A percentile compares a stretch with the other conserved stretches of the same genome.
Evolutionary conservation across 352 stramenopile species (phyloP).

Genomic region (Globisporangium spiculum): DNA sequence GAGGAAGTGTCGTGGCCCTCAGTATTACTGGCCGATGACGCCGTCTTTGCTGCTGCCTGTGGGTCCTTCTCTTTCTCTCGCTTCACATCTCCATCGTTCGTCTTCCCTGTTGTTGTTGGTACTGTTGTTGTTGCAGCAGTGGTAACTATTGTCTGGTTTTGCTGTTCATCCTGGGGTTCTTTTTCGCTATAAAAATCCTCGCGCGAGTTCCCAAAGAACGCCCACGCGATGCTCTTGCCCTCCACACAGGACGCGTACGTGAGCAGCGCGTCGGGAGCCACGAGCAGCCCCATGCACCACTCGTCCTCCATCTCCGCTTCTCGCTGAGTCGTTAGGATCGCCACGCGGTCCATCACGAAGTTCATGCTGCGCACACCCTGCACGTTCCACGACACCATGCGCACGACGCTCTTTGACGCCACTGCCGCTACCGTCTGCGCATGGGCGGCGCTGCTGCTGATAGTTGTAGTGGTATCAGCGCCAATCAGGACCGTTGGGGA

Average conservation of each 20-base stretch:
- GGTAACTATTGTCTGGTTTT: background rate
- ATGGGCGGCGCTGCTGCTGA: background rate
- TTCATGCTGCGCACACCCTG: background rate
- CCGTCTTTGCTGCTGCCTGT: background rate
- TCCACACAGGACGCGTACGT: conserved; percentile 29
- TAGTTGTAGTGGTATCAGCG: background rate
- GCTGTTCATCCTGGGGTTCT: background rate
- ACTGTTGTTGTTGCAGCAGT: background rate
- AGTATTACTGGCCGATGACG: background rate
- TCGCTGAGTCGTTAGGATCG: conserved; percentile 21
- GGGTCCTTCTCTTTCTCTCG: background rate
- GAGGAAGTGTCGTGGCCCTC: background rate
- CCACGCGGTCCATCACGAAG: conserved; percentile 19
- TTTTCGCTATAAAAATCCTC: conserved; percentile 11
- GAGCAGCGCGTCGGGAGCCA: conserved; percentile 28
- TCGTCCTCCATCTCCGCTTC: background rate
- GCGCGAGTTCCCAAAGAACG: conserved; percentile 25
- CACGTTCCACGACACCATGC: conserved; percentile 11
- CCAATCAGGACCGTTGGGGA: background rate
- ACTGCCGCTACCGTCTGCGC: background rate
- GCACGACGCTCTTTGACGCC: background rate
- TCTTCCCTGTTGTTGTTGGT: background rate
- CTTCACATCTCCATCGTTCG: background rate
- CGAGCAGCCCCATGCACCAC: conserved; percentile 37
- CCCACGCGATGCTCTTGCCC: conserved; percentile 18